Conservation (phyloP, 192 early-diverging fungal genomes). For the Linnemannia zychae region DNA sequence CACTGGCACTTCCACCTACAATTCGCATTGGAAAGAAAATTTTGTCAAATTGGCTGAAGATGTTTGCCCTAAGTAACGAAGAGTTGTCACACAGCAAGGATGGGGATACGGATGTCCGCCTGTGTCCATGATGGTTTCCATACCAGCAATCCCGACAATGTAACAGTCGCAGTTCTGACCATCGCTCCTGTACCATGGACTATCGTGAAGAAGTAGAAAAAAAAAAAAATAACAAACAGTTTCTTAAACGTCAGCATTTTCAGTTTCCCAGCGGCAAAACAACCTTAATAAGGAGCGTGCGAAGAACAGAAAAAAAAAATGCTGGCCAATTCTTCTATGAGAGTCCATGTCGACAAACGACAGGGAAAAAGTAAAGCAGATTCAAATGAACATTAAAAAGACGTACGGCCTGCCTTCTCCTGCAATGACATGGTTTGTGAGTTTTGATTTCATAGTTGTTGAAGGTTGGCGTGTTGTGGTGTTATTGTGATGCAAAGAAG, state of each 20-base stretch:
- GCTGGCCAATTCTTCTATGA: neutral
- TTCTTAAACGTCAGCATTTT: neutral
- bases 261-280: neutral
- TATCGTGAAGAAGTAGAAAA: slow-evolving; percentile 16
- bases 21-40: too few relatives aligned
- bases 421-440: slow-evolving; percentile 39
- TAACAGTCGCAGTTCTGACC: slow-evolving; percentile 76
- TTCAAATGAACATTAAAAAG: neutral
- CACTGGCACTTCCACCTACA: slow-evolving; percentile 83
- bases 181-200: slow-evolving; percentile 66
- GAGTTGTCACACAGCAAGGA: too few relatives aligned
- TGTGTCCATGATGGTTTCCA: neutral
- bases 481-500: neutral
- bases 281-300: slow-evolving; percentile 19
- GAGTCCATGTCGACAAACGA: neutral
- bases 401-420: slow-evolving; percentile 56
- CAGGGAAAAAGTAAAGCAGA: neutral
- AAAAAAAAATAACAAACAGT: neutral
- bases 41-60: too few relatives aligned
- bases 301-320: neutral
- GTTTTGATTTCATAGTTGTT: slow-evolving; percentile 25
- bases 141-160: slow-evolving; percentile 82
- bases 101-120: too few relatives aligned
- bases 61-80: too few relatives aligned
- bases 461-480: neutral